Evolutionary conservation across 2,329 filamentous ascomycete species (phyloP).

Genomic region (Shiraia sp.): DNA sequence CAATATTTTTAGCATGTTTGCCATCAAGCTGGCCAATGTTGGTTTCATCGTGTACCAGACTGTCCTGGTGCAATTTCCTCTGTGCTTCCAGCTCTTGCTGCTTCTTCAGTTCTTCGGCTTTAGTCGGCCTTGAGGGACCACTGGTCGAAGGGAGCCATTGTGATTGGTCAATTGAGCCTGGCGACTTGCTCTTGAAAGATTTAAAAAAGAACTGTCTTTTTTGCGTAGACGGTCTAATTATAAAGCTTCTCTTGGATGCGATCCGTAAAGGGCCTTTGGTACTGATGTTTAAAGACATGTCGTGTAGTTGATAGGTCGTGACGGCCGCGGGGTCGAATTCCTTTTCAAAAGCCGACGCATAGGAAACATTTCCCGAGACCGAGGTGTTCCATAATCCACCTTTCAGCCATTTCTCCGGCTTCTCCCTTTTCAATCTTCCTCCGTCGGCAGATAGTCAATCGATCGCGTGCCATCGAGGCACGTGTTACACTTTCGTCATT

Average conservation of each 20-base stretch:
- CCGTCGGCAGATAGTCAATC: slow-evolving; percentile 15
- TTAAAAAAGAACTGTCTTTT: slow-evolving; percentile 19
- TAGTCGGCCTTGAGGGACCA: slow-evolving; percentile 24
- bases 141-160: slow-evolving; percentile 24
- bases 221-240: background rate
- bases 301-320: slow-evolving; percentile 12
- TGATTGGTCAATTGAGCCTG: slow-evolving; percentile 18
- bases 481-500: slow-evolving; percentile 19
- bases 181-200: slow-evolving; percentile 22
- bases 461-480: slow-evolving; percentile 13
- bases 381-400: slow-evolving; percentile 13
- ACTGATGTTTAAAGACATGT: slow-evolving; percentile 35
- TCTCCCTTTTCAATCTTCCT: slow-evolving; percentile 13
- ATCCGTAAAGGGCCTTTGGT: slow-evolving; percentile 17
- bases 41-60: slow-evolving; percentile 4
- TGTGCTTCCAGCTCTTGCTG: slow-evolving; percentile 15
- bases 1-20: slow-evolving; percentile 31
- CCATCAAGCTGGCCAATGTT: slow-evolving; percentile 25
- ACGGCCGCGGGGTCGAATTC: slow-evolving; percentile 15
- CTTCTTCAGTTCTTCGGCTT: slow-evolving; percentile 13
- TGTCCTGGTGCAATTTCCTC: slow-evolving; percentile 15
- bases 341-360: slow-evolving; percentile 22
- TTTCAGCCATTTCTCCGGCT: slow-evolving; percentile 18
- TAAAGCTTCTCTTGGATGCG: slow-evolving; percentile 2
- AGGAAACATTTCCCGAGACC: slow-evolving; percentile 21